Evolutionary conservation across 495 filamentous ascomycete species (phyloP).

Genomic region (Corynascus novoguineensis): DNA sequence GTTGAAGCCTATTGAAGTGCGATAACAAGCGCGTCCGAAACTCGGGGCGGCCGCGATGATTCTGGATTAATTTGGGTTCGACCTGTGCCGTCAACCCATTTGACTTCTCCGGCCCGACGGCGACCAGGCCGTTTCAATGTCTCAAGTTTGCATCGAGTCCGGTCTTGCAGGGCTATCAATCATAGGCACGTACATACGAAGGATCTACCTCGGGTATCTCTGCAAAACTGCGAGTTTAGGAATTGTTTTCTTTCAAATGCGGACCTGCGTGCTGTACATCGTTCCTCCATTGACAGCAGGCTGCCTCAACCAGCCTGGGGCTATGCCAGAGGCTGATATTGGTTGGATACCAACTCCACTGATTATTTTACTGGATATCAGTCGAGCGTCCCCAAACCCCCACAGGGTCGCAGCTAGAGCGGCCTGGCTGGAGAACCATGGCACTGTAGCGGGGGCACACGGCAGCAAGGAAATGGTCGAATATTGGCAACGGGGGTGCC

Average conservation of each 20-base stretch:
- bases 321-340: slow-evolving; percentile 16
- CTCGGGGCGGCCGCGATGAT: background rate
- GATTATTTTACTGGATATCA: slow-evolving; percentile 23
- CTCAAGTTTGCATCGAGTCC: background rate
- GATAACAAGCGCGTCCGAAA: background rate
- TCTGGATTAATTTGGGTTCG: slow-evolving; percentile 4
- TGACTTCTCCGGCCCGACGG: background rate
- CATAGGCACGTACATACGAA: no score
- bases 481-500: no score
- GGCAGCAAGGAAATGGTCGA: no score
- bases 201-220: background rate
- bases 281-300: slow-evolving; percentile 7
- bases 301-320: slow-evolving; percentile 7
- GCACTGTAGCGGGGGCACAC: no score
- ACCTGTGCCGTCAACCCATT: background rate
- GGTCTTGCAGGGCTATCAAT: no score
- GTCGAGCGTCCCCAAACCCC: slow-evolving; percentile 19
- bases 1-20: slow-evolving; percentile 11
- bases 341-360: slow-evolving; percentile 14
- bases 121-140: no score
- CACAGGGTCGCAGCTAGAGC: slow-evolving; percentile 11
- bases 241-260: slow-evolving; percentile 17
- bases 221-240: background rate
- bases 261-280: slow-evolving; percentile 10
- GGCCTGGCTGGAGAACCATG: background rate